phyloP scores from a whole-genome alignment of 768 basidiomycete species.

The Mycena metata region DNA sequence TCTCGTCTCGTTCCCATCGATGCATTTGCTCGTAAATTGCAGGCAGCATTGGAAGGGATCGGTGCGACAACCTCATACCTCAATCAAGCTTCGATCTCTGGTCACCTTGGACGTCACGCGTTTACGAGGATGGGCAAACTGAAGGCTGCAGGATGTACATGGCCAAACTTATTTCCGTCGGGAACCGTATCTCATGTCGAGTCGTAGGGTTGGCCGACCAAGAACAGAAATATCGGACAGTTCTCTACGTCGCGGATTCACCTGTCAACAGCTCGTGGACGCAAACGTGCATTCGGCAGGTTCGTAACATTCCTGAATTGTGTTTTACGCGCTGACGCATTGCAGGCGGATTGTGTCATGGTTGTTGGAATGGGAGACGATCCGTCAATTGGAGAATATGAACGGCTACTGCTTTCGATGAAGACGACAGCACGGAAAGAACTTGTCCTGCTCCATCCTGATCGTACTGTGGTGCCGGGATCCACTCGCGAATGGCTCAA shows the following conservation, averaged over 20 bases:
- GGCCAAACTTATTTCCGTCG: not conserved
- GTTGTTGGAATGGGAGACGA: conserved; percentile 96
- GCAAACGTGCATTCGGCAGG: conserved; percentile 96
- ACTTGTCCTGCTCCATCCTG: conserved; percentile 92
- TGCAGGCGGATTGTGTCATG: conserved; percentile 92
- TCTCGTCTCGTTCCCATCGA: conserved; percentile 91
- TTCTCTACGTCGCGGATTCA: conserved; percentile 96
- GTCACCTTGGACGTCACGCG: conserved; percentile 93
- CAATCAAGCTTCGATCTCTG: conserved; percentile 93
- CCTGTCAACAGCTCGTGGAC: conserved; percentile 97
- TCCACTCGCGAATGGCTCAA: conserved; percentile 97
- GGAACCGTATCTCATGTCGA: conserved; percentile 10
- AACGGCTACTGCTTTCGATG: conserved; percentile 91
- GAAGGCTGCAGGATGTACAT: conserved; percentile 73
- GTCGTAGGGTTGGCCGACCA: conserved; percentile 86
- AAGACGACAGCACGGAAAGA: conserved; percentile 99
- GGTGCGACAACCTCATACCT: conserved; percentile 95
- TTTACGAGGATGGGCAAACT: conserved; percentile 98
- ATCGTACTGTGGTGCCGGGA: conserved; percentile 88
- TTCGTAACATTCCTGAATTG: conserved; percentile 43
- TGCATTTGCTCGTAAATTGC: conserved; percentile 90
- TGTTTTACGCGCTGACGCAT: conserved; percentile 7
- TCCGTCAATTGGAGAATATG: conserved; percentile 92
- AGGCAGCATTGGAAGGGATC: conserved; percentile 88
- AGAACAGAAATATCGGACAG: conserved; percentile 93